Evolutionary conservation across 2,329 filamentous ascomycete genomes (phyloP), one percentile per base, ranked within the genome.

Genomic region (Aspergillus luchuensis): DNA sequence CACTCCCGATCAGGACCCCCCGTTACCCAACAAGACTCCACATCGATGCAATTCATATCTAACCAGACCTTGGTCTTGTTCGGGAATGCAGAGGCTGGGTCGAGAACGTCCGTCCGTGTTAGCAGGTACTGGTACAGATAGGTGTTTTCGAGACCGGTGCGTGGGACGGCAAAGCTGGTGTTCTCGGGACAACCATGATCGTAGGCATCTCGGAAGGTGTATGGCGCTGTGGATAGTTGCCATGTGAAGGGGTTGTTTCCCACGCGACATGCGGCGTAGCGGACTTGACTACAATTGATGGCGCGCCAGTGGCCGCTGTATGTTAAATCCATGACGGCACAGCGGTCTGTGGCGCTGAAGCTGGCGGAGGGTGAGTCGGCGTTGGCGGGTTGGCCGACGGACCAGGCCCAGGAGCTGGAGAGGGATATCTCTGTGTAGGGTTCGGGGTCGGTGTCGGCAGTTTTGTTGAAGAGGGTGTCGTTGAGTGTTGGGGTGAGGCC

Each of bases 401-500:
- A 83, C 86, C 87, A 90, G 19, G 85, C 82, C 86, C 87, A 89
- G 8, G 85, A 77, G 0, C 82, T 77, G 11, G 79, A 79, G 48
- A 81, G 74, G 1, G 81, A 80, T 61, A 84, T 81, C 52, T 79
- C 78, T 60, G 79, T 76, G 69, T 89, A 88, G 17, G 71, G 62
- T 4, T 66, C 63, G 30, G 78, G 70, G 59, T 83, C 75, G 48
- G 72, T 66, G 60, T 82, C 78, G 8, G 86, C 85, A 8, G 84
- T 85, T 19, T 70, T 64, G 59, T 80, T 79, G 47, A 80, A 77
- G 2, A 89, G 75, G 1, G 85, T 85, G 21, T 71, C 68, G 68
- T 89, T 89, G 8, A 89, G 76, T 2, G 84, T 72, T 0, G 86
- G 81, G 1, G 85, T 86, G 43, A 89, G 81, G 15, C 87, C 88